Conservation (phyloP, 2,329 filamentous ascomycete genomes). For the Alternaria sp. region DNA sequence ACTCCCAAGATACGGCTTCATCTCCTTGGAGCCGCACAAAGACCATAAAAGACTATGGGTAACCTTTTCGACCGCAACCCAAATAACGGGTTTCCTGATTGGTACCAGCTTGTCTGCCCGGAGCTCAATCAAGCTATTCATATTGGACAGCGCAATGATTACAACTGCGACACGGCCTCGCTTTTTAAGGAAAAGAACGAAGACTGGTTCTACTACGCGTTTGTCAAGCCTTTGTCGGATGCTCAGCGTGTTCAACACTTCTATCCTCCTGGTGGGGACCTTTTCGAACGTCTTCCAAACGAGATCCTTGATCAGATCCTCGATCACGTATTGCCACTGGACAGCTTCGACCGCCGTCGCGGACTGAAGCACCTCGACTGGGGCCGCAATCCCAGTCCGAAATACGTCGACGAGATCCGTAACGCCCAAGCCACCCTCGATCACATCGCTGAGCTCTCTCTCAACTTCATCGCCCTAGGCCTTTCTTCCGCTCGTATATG, state of each 20-base stretch:
- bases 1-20: background rate
- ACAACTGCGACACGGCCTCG: background rate
- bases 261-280: background rate
- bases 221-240: background rate
- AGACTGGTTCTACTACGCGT: background rate
- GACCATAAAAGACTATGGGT: background rate
- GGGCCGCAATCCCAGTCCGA: too few species aligned
- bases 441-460: background rate
- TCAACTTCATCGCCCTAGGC: constrained; percentile 10
- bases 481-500: constrained; percentile 17
- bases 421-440: background rate
- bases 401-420: too few species aligned
- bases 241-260: background rate
- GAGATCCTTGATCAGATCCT: constrained; percentile 21
- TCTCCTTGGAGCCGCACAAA: background rate
- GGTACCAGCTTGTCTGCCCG: background rate
- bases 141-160: background rate
- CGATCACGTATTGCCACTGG: constrained; percentile 1
- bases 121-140: background rate
- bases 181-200: background rate
- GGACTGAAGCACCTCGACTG: too few species aligned
- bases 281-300: constrained; percentile 20
- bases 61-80: background rate
- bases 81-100: background rate
- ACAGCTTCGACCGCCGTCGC: background rate